Evolutionary conservation across 2,329 filamentous ascomycete genomes (phyloP), one percentile per base, ranked within the genome.

Genomic region (Daldinia sp.): DNA sequence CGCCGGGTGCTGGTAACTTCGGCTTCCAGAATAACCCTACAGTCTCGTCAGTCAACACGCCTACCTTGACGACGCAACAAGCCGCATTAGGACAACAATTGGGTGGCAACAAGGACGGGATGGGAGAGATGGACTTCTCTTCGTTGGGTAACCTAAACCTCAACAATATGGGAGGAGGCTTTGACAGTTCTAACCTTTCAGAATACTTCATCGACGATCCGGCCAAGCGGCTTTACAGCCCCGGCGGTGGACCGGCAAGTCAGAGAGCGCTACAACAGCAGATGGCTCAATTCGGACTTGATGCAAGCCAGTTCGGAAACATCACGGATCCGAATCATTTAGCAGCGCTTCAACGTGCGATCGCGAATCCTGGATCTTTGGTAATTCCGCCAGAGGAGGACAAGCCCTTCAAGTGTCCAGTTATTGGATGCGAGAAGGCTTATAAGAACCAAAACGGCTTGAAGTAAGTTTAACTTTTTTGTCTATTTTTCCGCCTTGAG

Each of bases 371-470:
- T 61, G 86, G 86, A 35, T 85, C 83, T n/a, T 83, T 91, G 78
- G 85, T 89, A 80, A 86, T 90, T 77, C 86, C 88, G 65, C 91
- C 91, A 15, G 95, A 98, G 78, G 95, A 99, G 79, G 93, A 97
- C 76, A 99, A 98, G 82, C 96, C 96, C 0, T 99, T 97, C 86
- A 93, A 94, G 79, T 99, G 96, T 77, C 96, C 96, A 1, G 96
- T 99, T 57, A 97, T 99, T 79, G 96, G 96, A 5, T 99, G 96
- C 77, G 96, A 98, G 81, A 99, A 99, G 85, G 95, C 96, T 0
- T 99, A 99, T 84, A 99, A 99, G 86, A 99, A 99, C 80, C 96
- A 98, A 79, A 99, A 99, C 74, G 96, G 96, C 56, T 86, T 99
- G 63, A 99, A 98, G 88, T 99, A 93, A 74, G 84, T 82, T 68